Evolutionary conservation across 1,284 basidiomycete species (phyloP), one percentile per base, ranked within the genome.

Genomic region (Xerocomus nothofagi): DNA sequence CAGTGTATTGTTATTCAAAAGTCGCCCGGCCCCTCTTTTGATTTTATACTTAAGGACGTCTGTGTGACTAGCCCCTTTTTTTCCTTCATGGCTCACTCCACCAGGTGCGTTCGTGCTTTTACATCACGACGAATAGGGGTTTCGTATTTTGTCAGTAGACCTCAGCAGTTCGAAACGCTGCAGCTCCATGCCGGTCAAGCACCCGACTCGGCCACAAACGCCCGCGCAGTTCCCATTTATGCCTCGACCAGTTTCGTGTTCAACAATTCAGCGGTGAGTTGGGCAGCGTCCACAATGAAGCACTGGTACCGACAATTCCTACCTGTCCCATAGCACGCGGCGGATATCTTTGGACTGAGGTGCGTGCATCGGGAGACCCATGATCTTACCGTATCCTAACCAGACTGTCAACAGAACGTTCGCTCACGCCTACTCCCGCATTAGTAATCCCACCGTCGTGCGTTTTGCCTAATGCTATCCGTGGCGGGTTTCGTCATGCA

Each of bases 141-240:
- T 32, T 51, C 17, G 47, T n/a, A 12, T 17, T 18, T n/a, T 8
- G 0, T 15, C 54, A 86, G 81, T 67, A 63, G 44, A 53, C 37
- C 47, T 0, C 50, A 47, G 14, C 86, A 89, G 63, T 91, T 90
- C 60, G 88, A 91, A 62, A 91, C 89, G 6, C 73, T 91, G 43
- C 87, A 91, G 71, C 76, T 93, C 26, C 91, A 93, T 64, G 91
- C 85, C 37, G 91, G 92, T 8, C 88, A 92, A 60, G 68, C 70
- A 20, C 78, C 81, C 9, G 90, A 91, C 71, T 71, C 81, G 1
- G 69, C 82, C 24, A 89, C 86, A n/a, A 84, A 88, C 54, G 82
- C 91, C 3, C 82, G 90, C 10, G 92, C 91, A 17, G 82, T 85
- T 0, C 91, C 91, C 1, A 91, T 94, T 68, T 91, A 91, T 55